These are phyloP conservation scores for Erigeron philadelphicus DNA, from an alignment of 140 eudicot species.

Conservation along the genomic window DNA sequence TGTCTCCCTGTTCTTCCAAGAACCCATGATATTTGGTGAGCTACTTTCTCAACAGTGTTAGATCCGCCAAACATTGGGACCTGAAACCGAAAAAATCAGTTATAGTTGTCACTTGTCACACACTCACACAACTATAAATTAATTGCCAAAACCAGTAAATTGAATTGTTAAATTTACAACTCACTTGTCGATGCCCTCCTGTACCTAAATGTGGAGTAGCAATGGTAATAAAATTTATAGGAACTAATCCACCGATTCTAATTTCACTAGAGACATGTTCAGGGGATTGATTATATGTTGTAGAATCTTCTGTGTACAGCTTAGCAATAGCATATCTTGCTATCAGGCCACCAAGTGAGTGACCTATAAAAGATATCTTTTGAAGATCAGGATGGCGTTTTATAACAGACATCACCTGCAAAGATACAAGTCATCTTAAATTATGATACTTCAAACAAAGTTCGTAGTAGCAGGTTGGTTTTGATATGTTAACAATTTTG, in stretches of 20 bases:
- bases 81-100: slow-evolving; percentile 23
- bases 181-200: slow-evolving; percentile 82
- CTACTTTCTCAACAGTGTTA: slow-evolving; percentile 60
- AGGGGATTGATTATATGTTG: slow-evolving; percentile 13
- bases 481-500: too few species aligned
- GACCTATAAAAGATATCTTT: slow-evolving; percentile 85
- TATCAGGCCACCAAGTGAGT: slow-evolving; percentile 91
- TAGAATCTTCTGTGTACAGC: slow-evolving; percentile 47
- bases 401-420: slow-evolving; percentile 74
- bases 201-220: slow-evolving; percentile 96
- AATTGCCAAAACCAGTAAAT: not conserved
- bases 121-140: too few species aligned
- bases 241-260: slow-evolving; percentile 74
- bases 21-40: slow-evolving; percentile 57
- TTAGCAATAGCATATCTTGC: slow-evolving; percentile 87
- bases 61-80: slow-evolving; percentile 77
- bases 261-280: slow-evolving; percentile 29
- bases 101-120: not conserved
- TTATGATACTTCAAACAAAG: not conserved
- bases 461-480: too few species aligned
- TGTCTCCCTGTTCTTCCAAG: slow-evolving; percentile 94
- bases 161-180: slow-evolving; percentile 10
- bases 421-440: slow-evolving; percentile 10
- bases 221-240: slow-evolving; percentile 65
- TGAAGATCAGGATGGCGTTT: slow-evolving; percentile 63